phyloP scores from a whole-genome alignment of 75 land plant species.

The Selaginella tamariscina region DNA sequence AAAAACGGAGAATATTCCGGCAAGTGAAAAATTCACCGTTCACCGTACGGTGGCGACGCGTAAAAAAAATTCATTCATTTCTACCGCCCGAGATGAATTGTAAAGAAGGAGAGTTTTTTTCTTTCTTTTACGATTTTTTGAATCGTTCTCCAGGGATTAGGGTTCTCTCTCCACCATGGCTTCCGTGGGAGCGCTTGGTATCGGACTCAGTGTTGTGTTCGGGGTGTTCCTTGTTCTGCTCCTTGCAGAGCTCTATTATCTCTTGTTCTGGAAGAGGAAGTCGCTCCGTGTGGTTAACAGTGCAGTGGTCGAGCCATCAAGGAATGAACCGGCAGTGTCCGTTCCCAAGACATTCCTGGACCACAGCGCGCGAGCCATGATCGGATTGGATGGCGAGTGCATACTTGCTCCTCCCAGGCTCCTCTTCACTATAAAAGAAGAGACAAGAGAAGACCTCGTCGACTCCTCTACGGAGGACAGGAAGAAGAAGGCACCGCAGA shows the following conservation, averaged over 20 bases:
- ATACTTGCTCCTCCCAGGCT: slow-evolving; percentile 46
- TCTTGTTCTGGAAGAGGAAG: slow-evolving; percentile 33
- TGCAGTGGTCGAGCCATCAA: background rate
- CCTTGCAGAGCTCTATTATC: slow-evolving; percentile 12
- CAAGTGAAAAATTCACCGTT: too few relatives aligned
- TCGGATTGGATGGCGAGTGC: background rate
- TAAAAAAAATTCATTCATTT: too few relatives aligned
- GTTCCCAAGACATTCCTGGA: background rate
- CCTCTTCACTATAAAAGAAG: slow-evolving; percentile 73
- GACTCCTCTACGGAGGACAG: slow-evolving; percentile 27
- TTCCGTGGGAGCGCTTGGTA: slow-evolving; percentile 14
- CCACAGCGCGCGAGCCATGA: background rate
- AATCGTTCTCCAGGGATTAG: too few relatives aligned
- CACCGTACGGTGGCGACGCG: too few relatives aligned
- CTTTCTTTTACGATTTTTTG: too few relatives aligned
- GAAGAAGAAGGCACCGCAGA: slow-evolving; percentile 35
- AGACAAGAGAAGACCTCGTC: slow-evolving; percentile 53
- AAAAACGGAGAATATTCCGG: too few relatives aligned
- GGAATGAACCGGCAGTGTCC: background rate
- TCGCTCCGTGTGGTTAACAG: background rate
- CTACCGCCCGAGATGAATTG: too few relatives aligned
- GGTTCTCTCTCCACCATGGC: too few relatives aligned
- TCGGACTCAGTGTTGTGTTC: slow-evolving; percentile 14
- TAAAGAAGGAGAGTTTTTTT: too few relatives aligned
- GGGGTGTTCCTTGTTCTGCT: slow-evolving; percentile 14